Base-by-base conservation (phyloP, 768 basidiomycete genomes). In the Auricularia sp. region DNA sequence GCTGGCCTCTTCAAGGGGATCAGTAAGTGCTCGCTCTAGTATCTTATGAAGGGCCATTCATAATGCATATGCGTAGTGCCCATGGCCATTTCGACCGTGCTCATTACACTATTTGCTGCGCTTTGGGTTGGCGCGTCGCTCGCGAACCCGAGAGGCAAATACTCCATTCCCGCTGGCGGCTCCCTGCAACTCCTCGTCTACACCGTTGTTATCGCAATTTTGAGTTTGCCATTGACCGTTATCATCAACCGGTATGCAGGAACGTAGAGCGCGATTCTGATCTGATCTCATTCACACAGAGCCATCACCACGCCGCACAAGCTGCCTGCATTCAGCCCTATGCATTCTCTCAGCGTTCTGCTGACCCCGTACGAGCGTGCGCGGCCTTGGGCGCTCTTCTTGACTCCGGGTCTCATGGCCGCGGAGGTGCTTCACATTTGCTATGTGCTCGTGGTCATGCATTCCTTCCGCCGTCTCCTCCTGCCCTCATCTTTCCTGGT, bases 251-350 rank as follows among this genome's bases (percentile, higher is more conserved):
- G 90, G 91, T 90, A 73, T 56, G 83, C 67, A 35, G 56, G 8
- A 29, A 29, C 56, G 6, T 1, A 10, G 16, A 3, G 24, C 29
- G 56, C 24, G 24, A 10, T 14, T 24, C 29, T 10, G 29, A n/a
- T 35, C 29, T 29, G 24, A 24, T 59, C 33, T 6, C 24, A 8
- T 58, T 33, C 65, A 61, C 62, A 24, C 68, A 94, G 92, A 51
- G 82, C 92, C 2, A 88, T 94, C 67, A 92, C 89, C 1, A 94
- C 92, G 1, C 92, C 92, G 0, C 84, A 89, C 74, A 85, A 81
- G 71, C 77, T 94, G 39, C 82, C 87, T 2, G 91, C 83, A 70
- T 80, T 88, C 70, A 77, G 81, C 39, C 77, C 81, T 2, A 70
- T 81, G 64, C 78, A 82, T 66, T 83, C 88, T 21, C 74, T 93